These are phyloP conservation scores for Trichocladium uniseriatum DNA, from an alignment of 495 filamentous ascomycete species.

Conservation along the genomic window DNA sequence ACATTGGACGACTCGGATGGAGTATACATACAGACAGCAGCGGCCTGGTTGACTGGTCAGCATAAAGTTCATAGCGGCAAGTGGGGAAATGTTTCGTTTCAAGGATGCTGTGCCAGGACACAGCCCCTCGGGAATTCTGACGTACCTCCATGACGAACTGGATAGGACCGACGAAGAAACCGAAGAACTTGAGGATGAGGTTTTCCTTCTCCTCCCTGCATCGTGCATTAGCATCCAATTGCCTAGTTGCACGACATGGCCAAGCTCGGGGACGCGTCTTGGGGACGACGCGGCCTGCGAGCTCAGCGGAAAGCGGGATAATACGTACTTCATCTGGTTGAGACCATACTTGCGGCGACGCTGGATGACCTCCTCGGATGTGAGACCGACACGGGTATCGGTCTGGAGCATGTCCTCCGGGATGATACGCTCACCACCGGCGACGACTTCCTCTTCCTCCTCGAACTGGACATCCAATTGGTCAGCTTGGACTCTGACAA, in stretches of 20 bases:
- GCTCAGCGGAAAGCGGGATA: not conserved
- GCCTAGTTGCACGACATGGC: not conserved
- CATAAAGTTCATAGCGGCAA: conserved; percentile 14
- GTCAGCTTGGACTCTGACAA: conserved; percentile 11
- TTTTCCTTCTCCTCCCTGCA: conserved; percentile 67
- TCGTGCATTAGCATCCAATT: not conserved
- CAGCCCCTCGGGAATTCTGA: conserved; percentile 10
- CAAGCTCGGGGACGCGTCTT: not conserved
- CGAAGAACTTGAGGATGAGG: conserved; percentile 71
- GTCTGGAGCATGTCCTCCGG: conserved; percentile 60
- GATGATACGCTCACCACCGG: conserved; percentile 44
- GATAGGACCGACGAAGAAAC: conserved; percentile 81
- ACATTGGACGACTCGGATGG: not conserved
- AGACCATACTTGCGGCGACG: conserved; percentile 73
- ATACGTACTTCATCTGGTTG: conserved; percentile 62
- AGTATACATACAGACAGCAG: conserved; percentile 27
- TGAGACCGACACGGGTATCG: conserved; percentile 59
- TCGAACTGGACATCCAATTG: conserved; percentile 27
- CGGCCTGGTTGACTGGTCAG: conserved; percentile 23
- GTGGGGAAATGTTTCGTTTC: conserved; percentile 27
- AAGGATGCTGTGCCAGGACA: conserved; percentile 7
- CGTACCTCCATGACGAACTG: conserved; percentile 91
- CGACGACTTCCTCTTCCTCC: conserved; percentile 45
- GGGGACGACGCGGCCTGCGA: not conserved
- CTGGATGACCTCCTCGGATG: conserved; percentile 53